Percentiles rank a stretch among this genome's conserved stretches.
Conservation (phyloP, 2,329 filamentous ascomycete genomes). For the Nemania bipapillata region DNA sequence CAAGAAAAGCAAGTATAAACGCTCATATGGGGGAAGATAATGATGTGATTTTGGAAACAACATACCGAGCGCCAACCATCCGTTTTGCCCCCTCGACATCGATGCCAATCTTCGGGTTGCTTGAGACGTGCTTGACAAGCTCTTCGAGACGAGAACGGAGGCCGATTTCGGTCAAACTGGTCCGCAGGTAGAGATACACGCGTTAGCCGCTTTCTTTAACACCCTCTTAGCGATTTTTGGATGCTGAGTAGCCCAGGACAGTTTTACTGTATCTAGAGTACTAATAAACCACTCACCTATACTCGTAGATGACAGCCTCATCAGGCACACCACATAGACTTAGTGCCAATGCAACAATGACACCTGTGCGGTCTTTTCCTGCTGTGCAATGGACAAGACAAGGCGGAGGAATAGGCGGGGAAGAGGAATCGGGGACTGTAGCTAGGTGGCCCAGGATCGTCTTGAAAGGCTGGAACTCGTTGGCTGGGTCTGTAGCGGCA, state of each 20-base stretch:
- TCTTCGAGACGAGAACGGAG: constrained; percentile 53
- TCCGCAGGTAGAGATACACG: neutral
- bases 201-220: constrained; percentile 11
- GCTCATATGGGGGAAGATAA: neutral
- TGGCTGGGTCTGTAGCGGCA: constrained; percentile 57
- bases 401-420: constrained; percentile 57
- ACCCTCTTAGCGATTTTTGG: neutral
- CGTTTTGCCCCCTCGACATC: constrained; percentile 58
- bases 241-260: neutral
- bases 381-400: constrained; percentile 72
- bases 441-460: constrained; percentile 67
- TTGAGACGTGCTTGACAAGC: constrained; percentile 59
- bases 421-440: constrained; percentile 31
- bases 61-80: constrained; percentile 59
- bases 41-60: constrained; percentile 18
- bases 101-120: constrained; percentile 61
- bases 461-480: constrained; percentile 66
- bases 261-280: neutral
- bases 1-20: constrained; percentile 13
- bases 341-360: constrained; percentile 70
- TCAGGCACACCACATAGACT: constrained; percentile 67
- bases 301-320: constrained; percentile 65
- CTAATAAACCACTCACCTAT: constrained; percentile 31
- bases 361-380: constrained; percentile 75
- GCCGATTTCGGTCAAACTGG: constrained; percentile 66